Percentiles rank a stretch among this genome's conserved stretches.
Evolutionary conservation across 2,329 filamentous ascomycete species (phyloP).

Genomic region (Fusarium setosum): DNA sequence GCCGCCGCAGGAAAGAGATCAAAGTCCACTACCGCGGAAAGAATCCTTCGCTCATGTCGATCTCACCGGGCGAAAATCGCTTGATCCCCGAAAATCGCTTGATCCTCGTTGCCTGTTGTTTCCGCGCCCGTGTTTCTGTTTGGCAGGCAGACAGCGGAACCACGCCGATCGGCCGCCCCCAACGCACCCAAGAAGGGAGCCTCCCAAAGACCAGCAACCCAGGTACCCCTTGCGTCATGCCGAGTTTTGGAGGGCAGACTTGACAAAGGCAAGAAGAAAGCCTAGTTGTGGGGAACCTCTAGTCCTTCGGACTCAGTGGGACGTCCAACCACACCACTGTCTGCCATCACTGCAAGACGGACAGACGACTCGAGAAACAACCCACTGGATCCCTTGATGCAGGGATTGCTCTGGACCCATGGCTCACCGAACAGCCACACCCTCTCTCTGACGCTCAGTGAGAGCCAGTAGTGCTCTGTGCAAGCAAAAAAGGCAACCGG

Average conservation of each 20-base stretch:
- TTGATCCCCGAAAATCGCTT: slow-evolving; percentile 23
- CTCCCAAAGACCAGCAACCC: slow-evolving; percentile 17
- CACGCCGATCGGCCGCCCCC: slow-evolving; percentile 37
- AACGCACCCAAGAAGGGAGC: slow-evolving; percentile 11
- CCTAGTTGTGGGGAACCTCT: slow-evolving; percentile 41
- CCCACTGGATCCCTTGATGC: slow-evolving; percentile 17
- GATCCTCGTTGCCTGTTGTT: slow-evolving; percentile 4
- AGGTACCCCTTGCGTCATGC: slow-evolving; percentile 41
- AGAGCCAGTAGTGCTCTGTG: slow-evolving; percentile 15
- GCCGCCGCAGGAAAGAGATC: neutral
- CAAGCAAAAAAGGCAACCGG: slow-evolving; percentile 32
- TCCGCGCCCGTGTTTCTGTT: neutral
- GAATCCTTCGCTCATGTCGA: slow-evolving; percentile 35
- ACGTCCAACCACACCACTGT: neutral
- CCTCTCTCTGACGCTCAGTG: slow-evolving; percentile 30
- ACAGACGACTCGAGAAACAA: slow-evolving; percentile 6
- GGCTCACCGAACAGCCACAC: slow-evolving; percentile 21
- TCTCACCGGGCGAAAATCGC: slow-evolving; percentile 29
- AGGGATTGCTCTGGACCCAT: slow-evolving; percentile 34
- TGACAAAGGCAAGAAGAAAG: slow-evolving; percentile 36
- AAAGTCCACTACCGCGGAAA: slow-evolving; percentile 5
- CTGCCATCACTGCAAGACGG: neutral
- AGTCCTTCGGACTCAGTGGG: slow-evolving; percentile 1
- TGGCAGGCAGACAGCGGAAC: slow-evolving; percentile 26
- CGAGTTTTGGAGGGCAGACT: slow-evolving; percentile 35